Evolutionary conservation across 345 rosid genomes (phyloP).

Genomic region (Populus pruinosa): DNA sequence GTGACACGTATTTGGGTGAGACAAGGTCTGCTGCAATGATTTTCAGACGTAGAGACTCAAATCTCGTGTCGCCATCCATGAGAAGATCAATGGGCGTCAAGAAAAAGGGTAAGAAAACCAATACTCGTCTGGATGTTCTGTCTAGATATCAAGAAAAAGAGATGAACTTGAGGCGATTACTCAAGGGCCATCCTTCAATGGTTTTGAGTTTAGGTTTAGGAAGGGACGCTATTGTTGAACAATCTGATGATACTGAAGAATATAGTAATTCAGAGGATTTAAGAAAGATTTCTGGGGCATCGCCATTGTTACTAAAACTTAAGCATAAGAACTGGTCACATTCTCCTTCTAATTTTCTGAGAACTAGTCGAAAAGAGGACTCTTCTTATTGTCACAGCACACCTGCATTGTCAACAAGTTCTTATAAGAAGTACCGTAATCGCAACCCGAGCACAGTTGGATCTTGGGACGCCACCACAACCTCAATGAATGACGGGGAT

Average conservation of each 20-base stretch:
- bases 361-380: conserved; percentile 52
- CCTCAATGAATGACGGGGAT: conserved; percentile 73
- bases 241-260: conserved; percentile 72
- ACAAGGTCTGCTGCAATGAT: conserved; percentile 43
- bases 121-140: conserved; percentile 40
- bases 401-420: conserved; percentile 83
- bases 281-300: conserved; percentile 47
- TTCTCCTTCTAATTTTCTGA: conserved; percentile 57
- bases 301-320: conserved; percentile 61
- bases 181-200: conserved; percentile 36
- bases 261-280: conserved; percentile 55
- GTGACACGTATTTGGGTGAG: conserved; percentile 45
- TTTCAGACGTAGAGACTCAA: conserved; percentile 60
- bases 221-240: conserved; percentile 47
- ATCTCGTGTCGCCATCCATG: conserved; percentile 45
- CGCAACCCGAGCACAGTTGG: conserved; percentile 64
- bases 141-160: conserved; percentile 49
- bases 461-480: conserved; percentile 89
- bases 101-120: conserved; percentile 52
- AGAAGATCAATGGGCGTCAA: conserved; percentile 40
- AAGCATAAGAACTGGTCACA: conserved; percentile 63
- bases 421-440: conserved; percentile 59
- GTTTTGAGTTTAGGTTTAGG: conserved; percentile 42
- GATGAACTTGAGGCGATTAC: conserved; percentile 32
- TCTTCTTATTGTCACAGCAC: conserved; percentile 75